Base-by-base conservation (phyloP, 805 yeast genomes). In the Lachancea dasiensis region DNA sequence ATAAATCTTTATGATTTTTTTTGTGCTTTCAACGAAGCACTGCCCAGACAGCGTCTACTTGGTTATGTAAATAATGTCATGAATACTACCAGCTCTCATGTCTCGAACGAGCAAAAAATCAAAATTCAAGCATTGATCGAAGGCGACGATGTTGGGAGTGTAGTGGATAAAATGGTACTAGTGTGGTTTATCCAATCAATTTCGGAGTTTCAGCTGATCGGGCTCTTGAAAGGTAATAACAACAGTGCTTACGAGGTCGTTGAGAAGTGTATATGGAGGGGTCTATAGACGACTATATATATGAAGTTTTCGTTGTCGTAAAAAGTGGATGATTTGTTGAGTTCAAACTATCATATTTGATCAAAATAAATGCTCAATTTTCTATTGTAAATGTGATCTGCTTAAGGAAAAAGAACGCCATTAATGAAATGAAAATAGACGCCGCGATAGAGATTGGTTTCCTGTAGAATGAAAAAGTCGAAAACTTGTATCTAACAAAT, bases 121-220 rank as follows among this genome's bases (percentile, higher is more conserved):
- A 46, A 49, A 49, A 19, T 64, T 44, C 32, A 48, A 32, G 41
- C 44, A 39, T 39, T 66, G 46, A 38, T 50, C 2, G 38, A 39
- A 9, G 38, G 40, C 14, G 54, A 59, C 31, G 56, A 50, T 25
- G 44, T 54, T 3, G 55, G 53, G 6, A 60, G 56, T 13, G 69
- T 63, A 6, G 83, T 92, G 86, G 80, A 79, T 31, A 72, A 75
- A 43, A 49, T 79, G 32, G 63, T 78, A 0, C 64, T 82, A 47
- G 73, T 86, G 3, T 75, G 92, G 75, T 87, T 87, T 54, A 62
- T 83, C 43, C 89, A 83, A 48, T 77, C 78, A 14, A 68, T 89
- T 34, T 73, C 73, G 18, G 95, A 86, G 52, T 65, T 87, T 41
- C 74, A 77, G 41, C 63, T 73, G 45, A 62, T 83, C 39, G 96